Evolutionary conservation across 2,329 filamentous ascomycete genomes (phyloP).

Genomic region (Pseudogymnoascus sp.): DNA sequence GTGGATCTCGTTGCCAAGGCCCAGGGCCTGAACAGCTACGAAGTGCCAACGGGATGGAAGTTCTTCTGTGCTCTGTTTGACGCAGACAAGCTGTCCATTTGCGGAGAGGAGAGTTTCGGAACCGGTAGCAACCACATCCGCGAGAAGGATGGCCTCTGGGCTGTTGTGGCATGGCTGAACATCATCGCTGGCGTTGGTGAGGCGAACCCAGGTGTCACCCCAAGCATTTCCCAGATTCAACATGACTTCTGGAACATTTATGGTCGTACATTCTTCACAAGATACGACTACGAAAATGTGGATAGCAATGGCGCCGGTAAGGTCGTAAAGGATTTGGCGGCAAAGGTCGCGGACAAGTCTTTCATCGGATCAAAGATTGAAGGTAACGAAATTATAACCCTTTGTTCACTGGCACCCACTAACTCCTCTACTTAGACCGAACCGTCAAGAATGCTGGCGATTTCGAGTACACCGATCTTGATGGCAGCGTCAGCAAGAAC

Average conservation of each 20-base stretch:
- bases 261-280: slow-evolving; percentile 96
- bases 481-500: slow-evolving; percentile 90
- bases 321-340: slow-evolving; percentile 72
- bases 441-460: slow-evolving; percentile 86
- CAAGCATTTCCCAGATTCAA: slow-evolving; percentile 93
- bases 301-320: slow-evolving; percentile 86
- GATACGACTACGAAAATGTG: slow-evolving; percentile 96
- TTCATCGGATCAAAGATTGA: slow-evolving; percentile 79
- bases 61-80: slow-evolving; percentile 98
- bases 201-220: slow-evolving; percentile 67
- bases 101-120: slow-evolving; percentile 95
- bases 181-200: slow-evolving; percentile 92
- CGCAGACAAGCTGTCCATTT: slow-evolving; percentile 92
- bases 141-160: slow-evolving; percentile 98
- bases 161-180: slow-evolving; percentile 94
- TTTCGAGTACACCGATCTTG: slow-evolving; percentile 98
- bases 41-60: slow-evolving; percentile 98
- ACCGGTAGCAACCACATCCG: slow-evolving; percentile 98
- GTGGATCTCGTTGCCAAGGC: slow-evolving; percentile 94
- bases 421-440: slow-evolving; percentile 41
- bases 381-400: slow-evolving; percentile 37
- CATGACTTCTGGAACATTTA: slow-evolving; percentile 95
- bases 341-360: slow-evolving; percentile 61
- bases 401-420: slow-evolving; percentile 9
- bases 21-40: slow-evolving; percentile 84